Evolutionary conservation across 2,329 filamentous ascomycete species (phyloP).

Genomic region (Fusarium tuaranense): DNA sequence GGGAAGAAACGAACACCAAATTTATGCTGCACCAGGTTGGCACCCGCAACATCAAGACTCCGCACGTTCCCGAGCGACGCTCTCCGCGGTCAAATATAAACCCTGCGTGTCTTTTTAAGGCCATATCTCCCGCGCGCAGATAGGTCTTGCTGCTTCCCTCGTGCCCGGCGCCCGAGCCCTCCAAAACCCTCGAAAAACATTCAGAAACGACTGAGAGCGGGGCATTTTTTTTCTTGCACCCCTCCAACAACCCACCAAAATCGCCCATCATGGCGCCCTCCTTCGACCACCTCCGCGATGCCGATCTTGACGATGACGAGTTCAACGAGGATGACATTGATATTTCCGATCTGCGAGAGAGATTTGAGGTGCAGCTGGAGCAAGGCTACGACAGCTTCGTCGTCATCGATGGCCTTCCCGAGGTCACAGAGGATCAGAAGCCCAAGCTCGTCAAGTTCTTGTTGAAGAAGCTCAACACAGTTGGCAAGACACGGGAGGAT

Average conservation of each 20-base stretch:
- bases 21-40: constrained; percentile 49
- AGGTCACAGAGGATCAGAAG: constrained; percentile 90
- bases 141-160: constrained; percentile 29
- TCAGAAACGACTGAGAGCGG: constrained; percentile 48
- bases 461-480: constrained; percentile 89
- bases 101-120: constrained; percentile 36
- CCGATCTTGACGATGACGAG: constrained; percentile 86
- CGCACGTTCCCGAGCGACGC: constrained; percentile 44
- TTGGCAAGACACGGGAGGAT: constrained; percentile 88
- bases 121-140: constrained; percentile 38
- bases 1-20: constrained; percentile 54
- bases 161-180: constrained; percentile 33
- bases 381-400: constrained; percentile 97
- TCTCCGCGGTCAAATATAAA: constrained; percentile 37
- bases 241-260: constrained; percentile 47
- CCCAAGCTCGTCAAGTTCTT: constrained; percentile 96
- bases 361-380: constrained; percentile 95
- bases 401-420: constrained; percentile 92
- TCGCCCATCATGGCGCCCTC: constrained; percentile 82
- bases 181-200: constrained; percentile 32
- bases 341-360: constrained; percentile 91
- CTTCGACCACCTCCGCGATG: constrained; percentile 92
- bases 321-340: constrained; percentile 95
- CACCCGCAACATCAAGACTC: constrained; percentile 44
- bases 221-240: constrained; percentile 51